Evolutionary conservation across 2,329 filamentous ascomycete species (phyloP), one percentile per base, ranked within the genome.

Genomic region (Calycina herbarum): DNA sequence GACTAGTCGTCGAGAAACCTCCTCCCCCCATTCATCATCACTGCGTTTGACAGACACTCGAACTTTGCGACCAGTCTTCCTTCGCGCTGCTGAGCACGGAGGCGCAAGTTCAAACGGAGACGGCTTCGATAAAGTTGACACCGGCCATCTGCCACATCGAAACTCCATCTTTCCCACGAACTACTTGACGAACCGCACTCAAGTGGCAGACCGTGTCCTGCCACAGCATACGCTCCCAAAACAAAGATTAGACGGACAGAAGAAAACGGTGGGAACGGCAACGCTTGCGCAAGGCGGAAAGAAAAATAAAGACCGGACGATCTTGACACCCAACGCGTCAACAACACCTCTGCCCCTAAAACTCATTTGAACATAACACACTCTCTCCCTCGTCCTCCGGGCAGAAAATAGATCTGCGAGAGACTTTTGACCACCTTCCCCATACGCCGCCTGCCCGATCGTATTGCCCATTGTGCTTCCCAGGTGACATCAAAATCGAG

Each of bases 161-260:
- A 56, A 59, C 45, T 59, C 42, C 63, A 24, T 63, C 48, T 45
- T 24, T 54, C 61, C 63, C 64, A 58, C 67, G 58, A 66, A 56
- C 64, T 48, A 67, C 61, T 61, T 45, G 57, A 62, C 67, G 31
- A 68, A 64, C 57, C 63, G 66, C 35, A 35, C 33, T 29, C 33
- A 35, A 62, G 65, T 65, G 24, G 48, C 38, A 59, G 61, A 68
- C 64, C 59, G 64, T 67, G 61, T 64, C 48, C 27, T 57, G 45
- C 24, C 27, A 56, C 24, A 64, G 40, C 51, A 54, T 54, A 69
- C 61, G 48, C 58, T n/a, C 63, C 67, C 31, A 60, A 65, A 66
- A 67, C 67, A 70, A 70, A 69, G 66, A 71, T 72, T 68, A 54
- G 68, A 69, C 71, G 68, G 67, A 69, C 66, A 69, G 35, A 54